phyloP scores from a whole-genome alignment of 345 rosid genomes.

The Mercurialis annua region DNA sequence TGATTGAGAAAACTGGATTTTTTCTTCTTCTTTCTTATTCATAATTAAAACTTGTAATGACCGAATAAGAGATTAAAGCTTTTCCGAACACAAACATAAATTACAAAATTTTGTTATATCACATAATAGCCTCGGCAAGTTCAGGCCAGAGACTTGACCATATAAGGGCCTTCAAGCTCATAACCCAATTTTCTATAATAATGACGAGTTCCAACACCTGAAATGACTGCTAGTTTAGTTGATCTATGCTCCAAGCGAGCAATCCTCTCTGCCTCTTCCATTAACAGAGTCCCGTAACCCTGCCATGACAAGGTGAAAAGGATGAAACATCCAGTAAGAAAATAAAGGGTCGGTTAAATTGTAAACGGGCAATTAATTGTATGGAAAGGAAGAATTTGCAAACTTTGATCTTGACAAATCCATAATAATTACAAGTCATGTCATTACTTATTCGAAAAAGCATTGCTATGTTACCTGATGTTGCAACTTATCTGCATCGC shows the following conservation, averaged over 20 bases:
- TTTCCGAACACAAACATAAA: background rate
- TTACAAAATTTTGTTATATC: slow-evolving; percentile 17
- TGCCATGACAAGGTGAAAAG: slow-evolving; percentile 15
- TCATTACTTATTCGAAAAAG: no score
- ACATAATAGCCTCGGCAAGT: background rate
- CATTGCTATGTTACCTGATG: slow-evolving; percentile 63
- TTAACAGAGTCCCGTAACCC: slow-evolving; percentile 95
- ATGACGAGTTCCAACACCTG: slow-evolving; percentile 97
- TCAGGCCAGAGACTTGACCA: slow-evolving; percentile 72
- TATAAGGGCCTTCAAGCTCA: slow-evolving; percentile 94
- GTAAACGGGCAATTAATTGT: background rate
- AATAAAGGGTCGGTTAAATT: background rate
- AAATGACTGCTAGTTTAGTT: slow-evolving; percentile 77
- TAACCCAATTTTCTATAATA: slow-evolving; percentile 89
- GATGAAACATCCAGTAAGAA: background rate
- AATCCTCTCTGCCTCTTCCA: slow-evolving; percentile 97
- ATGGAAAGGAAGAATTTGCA: background rate
- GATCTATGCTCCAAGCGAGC: slow-evolving; percentile 81
- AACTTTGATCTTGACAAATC: background rate
- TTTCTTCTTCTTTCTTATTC: background rate
- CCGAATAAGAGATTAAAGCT: background rate
- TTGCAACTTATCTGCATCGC: slow-evolving; percentile 92
- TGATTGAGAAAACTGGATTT: background rate
- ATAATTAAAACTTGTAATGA: background rate
- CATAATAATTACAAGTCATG: slow-evolving; percentile 1